Percentiles rank a stretch among this genome's conserved stretches.
Conservation (phyloP, 352 stramenopile genomes). For the Pythium aristosporum region DNA sequence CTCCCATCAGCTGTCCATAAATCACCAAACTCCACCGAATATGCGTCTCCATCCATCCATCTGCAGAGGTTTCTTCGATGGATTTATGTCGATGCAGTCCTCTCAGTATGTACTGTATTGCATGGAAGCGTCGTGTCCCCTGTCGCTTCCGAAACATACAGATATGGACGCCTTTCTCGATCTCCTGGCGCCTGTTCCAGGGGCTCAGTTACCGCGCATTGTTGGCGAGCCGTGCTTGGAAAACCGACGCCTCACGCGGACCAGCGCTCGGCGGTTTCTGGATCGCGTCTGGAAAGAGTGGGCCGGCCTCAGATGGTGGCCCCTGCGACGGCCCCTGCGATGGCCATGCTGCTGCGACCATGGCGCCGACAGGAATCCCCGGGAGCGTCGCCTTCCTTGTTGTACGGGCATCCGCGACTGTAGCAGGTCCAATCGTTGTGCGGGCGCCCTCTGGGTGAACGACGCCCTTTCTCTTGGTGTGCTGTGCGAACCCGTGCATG, state of each 20-base stretch:
- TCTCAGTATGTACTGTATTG: neutral
- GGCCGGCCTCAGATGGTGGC: neutral
- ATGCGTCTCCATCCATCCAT: neutral
- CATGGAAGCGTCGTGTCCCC: neutral
- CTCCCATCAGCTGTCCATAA: neutral
- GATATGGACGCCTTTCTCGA: neutral
- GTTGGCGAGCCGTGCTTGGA: neutral
- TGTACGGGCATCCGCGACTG: neutral
- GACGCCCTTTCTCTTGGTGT: slow-evolving; percentile 7
- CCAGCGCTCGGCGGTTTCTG: slow-evolving; percentile 5
- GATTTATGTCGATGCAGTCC: no score
- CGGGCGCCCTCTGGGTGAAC: slow-evolving; percentile 17
- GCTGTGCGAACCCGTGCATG: slow-evolving; percentile 1
- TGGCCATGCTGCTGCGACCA: neutral
- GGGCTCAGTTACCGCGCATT: neutral
- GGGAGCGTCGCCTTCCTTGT: slow-evolving; percentile 4
- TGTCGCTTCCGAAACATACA: neutral
- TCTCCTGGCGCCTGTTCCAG: neutral
- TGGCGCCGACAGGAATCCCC: neutral
- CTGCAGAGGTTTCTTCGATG: no score
- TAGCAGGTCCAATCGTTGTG: slow-evolving; percentile 2
- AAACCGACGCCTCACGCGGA: neutral
- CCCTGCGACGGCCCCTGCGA: slow-evolving; percentile 10
- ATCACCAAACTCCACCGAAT: neutral
- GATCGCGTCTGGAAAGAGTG: neutral